These are phyloP conservation scores for Populus hybrid DNA, from an alignment of 441 rosid species.

Conservation along the genomic window DNA sequence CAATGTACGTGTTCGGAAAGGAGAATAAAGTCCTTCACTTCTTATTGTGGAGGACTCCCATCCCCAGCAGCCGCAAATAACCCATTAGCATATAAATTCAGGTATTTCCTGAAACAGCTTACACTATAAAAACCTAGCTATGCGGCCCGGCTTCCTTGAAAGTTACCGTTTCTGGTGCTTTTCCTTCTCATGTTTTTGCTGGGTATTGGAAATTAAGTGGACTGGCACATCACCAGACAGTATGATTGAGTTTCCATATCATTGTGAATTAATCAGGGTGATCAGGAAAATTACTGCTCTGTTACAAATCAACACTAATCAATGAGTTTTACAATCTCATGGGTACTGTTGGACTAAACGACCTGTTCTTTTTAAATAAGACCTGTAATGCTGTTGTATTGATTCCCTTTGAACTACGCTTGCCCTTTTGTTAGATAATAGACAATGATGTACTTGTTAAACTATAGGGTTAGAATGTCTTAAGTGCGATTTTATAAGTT, in stretches of 20 bases:
- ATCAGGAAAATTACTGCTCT: not conserved
- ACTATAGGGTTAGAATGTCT: not conserved
- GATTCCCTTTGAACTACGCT: not conserved
- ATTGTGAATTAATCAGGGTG: not conserved
- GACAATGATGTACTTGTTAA: not conserved
- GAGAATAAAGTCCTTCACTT: slow-evolving; percentile 77
- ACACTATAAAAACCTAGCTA: slow-evolving; percentile 3
- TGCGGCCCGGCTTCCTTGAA: not conserved
- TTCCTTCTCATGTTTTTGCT: not conserved
- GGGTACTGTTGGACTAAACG: not conserved
- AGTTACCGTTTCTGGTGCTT: not conserved
- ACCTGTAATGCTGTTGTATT: not conserved
- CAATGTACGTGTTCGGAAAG: slow-evolving; percentile 61
- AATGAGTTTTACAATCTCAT: too few relatives aligned
- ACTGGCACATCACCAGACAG: not conserved
- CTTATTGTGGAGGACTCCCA: slow-evolving; percentile 96
- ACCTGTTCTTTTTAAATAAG: not conserved
- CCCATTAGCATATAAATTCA: slow-evolving; percentile 91
- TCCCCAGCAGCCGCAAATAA: slow-evolving; percentile 96
- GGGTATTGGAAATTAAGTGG: not conserved
- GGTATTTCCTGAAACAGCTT: slow-evolving; percentile 38
- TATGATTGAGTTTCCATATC: not conserved
- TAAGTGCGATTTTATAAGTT: too few relatives aligned
- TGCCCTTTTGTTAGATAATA: not conserved
- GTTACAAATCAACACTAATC: not conserved